Evolutionary conservation across 805 yeast species (phyloP), one percentile per base, ranked within the genome.

Genomic region (Saturnispora halmiae): DNA sequence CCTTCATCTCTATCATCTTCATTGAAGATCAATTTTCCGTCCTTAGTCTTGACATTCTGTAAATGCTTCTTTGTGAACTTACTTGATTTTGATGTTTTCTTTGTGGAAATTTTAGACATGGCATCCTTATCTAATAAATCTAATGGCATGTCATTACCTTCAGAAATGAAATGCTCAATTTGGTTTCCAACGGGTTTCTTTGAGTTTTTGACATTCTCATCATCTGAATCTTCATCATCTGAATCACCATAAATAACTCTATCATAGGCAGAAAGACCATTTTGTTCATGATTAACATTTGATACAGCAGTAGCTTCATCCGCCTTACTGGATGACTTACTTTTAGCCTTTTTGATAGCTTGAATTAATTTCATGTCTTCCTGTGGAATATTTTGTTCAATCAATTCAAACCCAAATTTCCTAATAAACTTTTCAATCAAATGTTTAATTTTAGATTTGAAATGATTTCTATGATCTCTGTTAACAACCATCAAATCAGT

Each of bases 401-500:
- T 73, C n/a, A 67, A 72, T 26, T 88, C 96, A 46, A 75, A 72
- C n/a, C 97, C 96, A 56, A 85, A 86, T 56, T 87, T 79, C 58
- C 98, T 76, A 41, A 90, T 75, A 54, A 92, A 67, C 52, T 97
- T 75, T 69, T 92, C 99, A 47, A 92, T 68, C 41, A 92, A 82
- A 56, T 92, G 96, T 65, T 86, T 85, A 28, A 92, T 90, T 61
- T 85, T 90, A 11, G 88, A 75, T 59, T 85, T 87, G 72, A 92
- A 92, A 57, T 87, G 95, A 36, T 94, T 94, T 55, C 86, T 85
- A 62, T 90, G 96, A 58, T 88, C 96, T 59, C 86, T 92, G 31
- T 96, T 85, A 92, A 96, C 88, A 46, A 78, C 77, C 73, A 92
- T 69, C 53, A 92, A 70, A 52, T 83, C 81, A 20, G 73, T 67